Evolutionary conservation across 2,329 filamentous ascomycete genomes (phyloP).

Genomic region (Mycocentrospora acerina): DNA sequence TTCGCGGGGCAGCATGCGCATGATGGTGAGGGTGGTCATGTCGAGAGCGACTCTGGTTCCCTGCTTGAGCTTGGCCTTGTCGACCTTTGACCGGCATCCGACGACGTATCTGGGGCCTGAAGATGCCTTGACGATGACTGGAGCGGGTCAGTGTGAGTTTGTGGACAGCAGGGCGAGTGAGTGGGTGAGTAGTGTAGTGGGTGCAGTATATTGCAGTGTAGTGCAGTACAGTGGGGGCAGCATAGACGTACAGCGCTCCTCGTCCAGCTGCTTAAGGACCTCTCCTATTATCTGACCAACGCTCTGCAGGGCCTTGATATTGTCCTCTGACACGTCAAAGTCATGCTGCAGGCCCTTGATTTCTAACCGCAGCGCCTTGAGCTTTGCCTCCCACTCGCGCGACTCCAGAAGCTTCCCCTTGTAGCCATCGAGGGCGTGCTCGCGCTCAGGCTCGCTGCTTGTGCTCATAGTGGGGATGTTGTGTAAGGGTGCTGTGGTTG

Average conservation of each 20-base stretch:
- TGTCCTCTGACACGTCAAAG: conserved; percentile 96
- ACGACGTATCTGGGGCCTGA: conserved; percentile 97
- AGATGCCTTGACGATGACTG: conserved; percentile 98
- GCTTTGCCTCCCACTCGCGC: conserved; percentile 97
- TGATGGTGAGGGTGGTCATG: conserved; percentile 99
- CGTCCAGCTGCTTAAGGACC: conserved; percentile 97
- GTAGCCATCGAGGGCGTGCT: conserved; percentile 55
- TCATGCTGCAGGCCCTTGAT: conserved; percentile 95
- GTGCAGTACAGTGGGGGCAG: conserved; percentile 3
- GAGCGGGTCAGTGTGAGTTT: conserved; percentile 12
- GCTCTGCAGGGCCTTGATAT: conserved; percentile 98
- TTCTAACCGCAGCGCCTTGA: conserved; percentile 89
- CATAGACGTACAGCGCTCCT: conserved; percentile 82
- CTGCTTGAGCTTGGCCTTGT: conserved; percentile 96
- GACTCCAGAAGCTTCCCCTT: conserved; percentile 72
- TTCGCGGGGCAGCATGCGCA: conserved; percentile 98
- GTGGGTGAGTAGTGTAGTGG: too few species aligned
- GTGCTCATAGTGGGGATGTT: conserved; percentile 8
- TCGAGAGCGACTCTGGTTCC: conserved; percentile 96
- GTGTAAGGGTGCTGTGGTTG: conserved; percentile 1
- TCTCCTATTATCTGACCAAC: conserved; percentile 99
- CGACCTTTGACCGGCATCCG: conserved; percentile 96
- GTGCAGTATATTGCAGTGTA: too few species aligned
- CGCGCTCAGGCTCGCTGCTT: conserved; percentile 52
- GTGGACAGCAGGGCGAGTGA: too few species aligned